Conservation (phyloP, 164 flowering plant genomes). For the Liriodendron chinense region DNA sequence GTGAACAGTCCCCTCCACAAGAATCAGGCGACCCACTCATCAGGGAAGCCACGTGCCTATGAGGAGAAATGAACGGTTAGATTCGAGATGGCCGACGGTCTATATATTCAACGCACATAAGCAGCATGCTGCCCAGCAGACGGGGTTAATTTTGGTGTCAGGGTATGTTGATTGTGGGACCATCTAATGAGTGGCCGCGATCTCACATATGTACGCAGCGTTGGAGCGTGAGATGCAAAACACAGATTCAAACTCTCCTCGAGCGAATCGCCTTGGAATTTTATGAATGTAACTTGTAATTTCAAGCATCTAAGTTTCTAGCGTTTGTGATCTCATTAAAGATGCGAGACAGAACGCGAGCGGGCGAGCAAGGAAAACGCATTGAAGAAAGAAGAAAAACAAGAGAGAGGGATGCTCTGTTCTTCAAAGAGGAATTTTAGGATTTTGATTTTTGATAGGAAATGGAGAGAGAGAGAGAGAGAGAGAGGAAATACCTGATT, state of each 20-base stretch:
- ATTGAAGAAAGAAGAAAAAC: not conserved
- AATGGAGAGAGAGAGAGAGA: not conserved
- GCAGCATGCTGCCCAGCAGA: too few relatives aligned
- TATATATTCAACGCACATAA: too few relatives aligned
- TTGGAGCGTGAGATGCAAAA: not conserved
- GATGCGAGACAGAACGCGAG: not conserved
- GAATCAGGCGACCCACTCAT: too few relatives aligned
- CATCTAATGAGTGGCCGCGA: too few relatives aligned
- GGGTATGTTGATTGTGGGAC: too few relatives aligned
- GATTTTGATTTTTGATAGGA: constrained; percentile 1
- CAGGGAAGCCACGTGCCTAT: too few relatives aligned
- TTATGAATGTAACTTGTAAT: not conserved
- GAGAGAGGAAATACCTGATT: constrained; percentile 5
- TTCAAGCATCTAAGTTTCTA: not conserved
- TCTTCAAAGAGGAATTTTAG: not conserved
- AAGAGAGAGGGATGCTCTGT: not conserved
- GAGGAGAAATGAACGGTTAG: too few relatives aligned
- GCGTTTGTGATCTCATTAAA: not conserved
- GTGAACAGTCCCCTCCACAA: too few relatives aligned
- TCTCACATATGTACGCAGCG: not conserved
- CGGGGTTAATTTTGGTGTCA: too few relatives aligned
- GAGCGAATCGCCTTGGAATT: too few relatives aligned
- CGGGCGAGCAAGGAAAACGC: not conserved
- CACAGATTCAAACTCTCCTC: not conserved
- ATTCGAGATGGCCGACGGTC: too few relatives aligned